A percentile compares a stretch with the other conserved stretches of the same genome.
phyloP scores from a whole-genome alignment of 108 stramenopile species.

The Chaetoceros muelleri region DNA sequence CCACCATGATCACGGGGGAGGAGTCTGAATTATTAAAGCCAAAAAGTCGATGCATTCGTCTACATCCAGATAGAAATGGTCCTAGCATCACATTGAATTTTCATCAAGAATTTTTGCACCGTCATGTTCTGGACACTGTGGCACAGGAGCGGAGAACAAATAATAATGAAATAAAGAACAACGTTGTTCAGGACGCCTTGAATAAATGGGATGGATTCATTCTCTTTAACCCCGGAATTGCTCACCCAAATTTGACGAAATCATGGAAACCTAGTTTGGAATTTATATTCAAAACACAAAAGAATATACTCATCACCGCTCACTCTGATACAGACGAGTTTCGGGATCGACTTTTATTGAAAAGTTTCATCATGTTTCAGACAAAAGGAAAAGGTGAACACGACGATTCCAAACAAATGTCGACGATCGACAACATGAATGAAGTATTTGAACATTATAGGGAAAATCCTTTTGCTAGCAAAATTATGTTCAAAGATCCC shows the following conservation, averaged over 20 bases:
- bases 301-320: constrained; percentile 57
- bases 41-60: no score
- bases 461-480: no score
- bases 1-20: constrained; percentile 11
- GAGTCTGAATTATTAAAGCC: background rate
- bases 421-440: no score
- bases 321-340: constrained; percentile 54
- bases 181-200: constrained; percentile 1
- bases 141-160: no score
- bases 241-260: constrained; percentile 60
- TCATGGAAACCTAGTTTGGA: constrained; percentile 60
- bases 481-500: no score
- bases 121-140: constrained; percentile 23
- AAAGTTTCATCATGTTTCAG: no score
- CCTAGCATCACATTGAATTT: constrained; percentile 30
- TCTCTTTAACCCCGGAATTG: constrained; percentile 83
- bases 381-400: no score
- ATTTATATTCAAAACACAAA: constrained; percentile 17
- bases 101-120: constrained; percentile 25
- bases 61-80: no score
- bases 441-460: no score
- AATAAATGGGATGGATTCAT: constrained; percentile 43
- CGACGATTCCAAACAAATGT: no score
- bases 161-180: constrained; percentile 1
- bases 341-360: no score